These are phyloP conservation scores for Ascochyta lentis DNA, from an alignment of 2,329 filamentous ascomycete genomes.

Conservation along the genomic window DNA sequence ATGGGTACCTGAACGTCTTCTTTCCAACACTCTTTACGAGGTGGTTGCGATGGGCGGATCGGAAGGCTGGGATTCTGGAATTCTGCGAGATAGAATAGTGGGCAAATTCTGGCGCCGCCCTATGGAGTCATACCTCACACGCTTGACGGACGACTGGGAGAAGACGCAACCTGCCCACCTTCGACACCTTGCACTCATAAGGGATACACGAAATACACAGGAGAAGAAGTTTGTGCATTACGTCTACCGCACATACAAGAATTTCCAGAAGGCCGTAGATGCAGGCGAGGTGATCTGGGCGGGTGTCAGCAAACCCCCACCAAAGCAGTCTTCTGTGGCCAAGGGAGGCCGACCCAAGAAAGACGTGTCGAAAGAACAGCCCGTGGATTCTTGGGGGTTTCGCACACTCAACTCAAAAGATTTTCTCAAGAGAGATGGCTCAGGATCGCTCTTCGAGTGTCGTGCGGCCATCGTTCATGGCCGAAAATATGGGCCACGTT, in stretches of 20 bases:
- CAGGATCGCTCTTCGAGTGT: slow-evolving; percentile 36
- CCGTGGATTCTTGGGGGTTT: slow-evolving; percentile 44
- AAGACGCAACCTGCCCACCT: slow-evolving; percentile 65
- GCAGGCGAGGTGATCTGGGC: slow-evolving; percentile 60
- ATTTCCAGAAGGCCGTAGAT: slow-evolving; percentile 62
- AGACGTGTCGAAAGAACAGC: neutral
- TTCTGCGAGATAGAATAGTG: slow-evolving; percentile 48
- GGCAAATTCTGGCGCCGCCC: slow-evolving; percentile 63
- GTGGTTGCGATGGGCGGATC: slow-evolving; percentile 55
- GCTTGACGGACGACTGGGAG: slow-evolving; percentile 64
- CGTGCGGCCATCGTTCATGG: slow-evolving; percentile 28
- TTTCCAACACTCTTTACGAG: slow-evolving; percentile 61
- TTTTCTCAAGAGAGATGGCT: slow-evolving; percentile 31
- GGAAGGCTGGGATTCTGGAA: slow-evolving; percentile 58
- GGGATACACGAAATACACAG: slow-evolving; percentile 58
- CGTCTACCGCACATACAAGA: slow-evolving; percentile 60
- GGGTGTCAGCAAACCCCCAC: slow-evolving; percentile 52
- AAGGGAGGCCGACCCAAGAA: slow-evolving; percentile 27
- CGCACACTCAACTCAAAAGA: slow-evolving; percentile 22
- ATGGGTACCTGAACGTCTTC: slow-evolving; percentile 62
- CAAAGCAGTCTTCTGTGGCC: slow-evolving; percentile 35
- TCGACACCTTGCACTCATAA: slow-evolving; percentile 62
- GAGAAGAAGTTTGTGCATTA: slow-evolving; percentile 57
- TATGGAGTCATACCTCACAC: slow-evolving; percentile 59
- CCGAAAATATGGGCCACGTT: slow-evolving; percentile 28